Base-by-base conservation (phyloP, 495 filamentous ascomycete genomes). In the Penicillium soppii region DNA sequence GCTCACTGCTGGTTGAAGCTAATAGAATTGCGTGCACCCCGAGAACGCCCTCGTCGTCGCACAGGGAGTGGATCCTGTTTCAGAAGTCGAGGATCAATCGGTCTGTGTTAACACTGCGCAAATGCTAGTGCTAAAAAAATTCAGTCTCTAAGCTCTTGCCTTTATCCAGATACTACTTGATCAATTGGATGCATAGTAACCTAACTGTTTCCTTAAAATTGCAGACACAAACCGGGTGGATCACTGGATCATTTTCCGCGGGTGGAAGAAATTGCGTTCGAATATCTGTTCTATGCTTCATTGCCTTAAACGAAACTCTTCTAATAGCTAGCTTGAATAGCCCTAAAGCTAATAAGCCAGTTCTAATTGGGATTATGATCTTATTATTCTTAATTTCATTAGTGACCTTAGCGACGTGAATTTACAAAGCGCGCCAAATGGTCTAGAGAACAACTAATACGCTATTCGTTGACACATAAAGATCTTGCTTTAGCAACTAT, bases 401-500 rank as follows among this genome's bases (percentile, higher is more conserved):
- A 9, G 3, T 32, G 7, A 30, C 13, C 22, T 44, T 44, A 10
- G 10, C 3, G 10, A 12, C 30, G 30, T 44, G 26, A 16, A 26
- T 23, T 8, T 44, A 30, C 15, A 44, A 13, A 17, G 17, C 42
- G 17, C 17, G 12, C n/a, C 32, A n/a, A 13, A 44, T 30, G 25
- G 4, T 32, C 6, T 7, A 15, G 1, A 44, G 25, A 17, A 44
- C 42, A 17, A 19, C 25, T 7, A 40, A 33, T 13, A 49, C 33
- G 29, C 40, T 8, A 29, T 49, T 49, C 2, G 35, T 26, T 16
- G 22, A 49, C 13, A 40, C 21, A 16, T 29, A 3, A 15, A 49
- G 37, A 33, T 49, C 46, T 22, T 39, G 32, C 23, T 49, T 49
- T 19, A 49, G 26, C 33, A 49, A 21, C 46, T 21, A 49, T 16